phyloP scores from a whole-genome alignment of 2,329 filamentous ascomycete genomes.

The Stagonosporopsis cucurbitacearum region DNA sequence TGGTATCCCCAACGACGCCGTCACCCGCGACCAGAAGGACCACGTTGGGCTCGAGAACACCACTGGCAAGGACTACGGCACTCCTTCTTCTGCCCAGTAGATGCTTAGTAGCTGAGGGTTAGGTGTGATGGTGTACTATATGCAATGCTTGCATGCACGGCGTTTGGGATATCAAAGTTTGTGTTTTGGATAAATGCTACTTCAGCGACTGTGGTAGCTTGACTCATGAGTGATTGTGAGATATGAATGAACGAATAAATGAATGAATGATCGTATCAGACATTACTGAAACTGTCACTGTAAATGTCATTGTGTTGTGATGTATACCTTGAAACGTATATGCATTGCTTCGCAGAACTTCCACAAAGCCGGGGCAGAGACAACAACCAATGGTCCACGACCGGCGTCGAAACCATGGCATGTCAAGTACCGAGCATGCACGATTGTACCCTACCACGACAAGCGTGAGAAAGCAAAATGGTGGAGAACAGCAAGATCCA shows the following conservation, averaged over 20 bases:
- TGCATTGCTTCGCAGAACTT: background rate
- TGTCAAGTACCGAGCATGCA: background rate
- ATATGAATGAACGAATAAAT: constrained; percentile 20
- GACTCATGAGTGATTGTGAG: constrained; percentile 20
- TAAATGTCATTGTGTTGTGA: background rate
- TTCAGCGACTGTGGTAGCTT: constrained; percentile 14
- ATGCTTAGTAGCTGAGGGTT: background rate
- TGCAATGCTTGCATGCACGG: constrained; percentile 17
- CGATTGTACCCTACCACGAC: background rate
- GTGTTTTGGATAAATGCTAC: background rate
- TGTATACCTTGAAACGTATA: background rate
- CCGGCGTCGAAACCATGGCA: background rate
- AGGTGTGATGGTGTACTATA: constrained; percentile 1
- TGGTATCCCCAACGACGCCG: constrained; percentile 66
- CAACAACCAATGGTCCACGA: background rate
- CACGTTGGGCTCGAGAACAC: constrained; percentile 52
- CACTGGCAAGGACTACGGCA: constrained; percentile 26
- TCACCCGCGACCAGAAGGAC: constrained; percentile 55
- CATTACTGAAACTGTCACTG: background rate
- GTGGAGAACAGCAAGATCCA: background rate
- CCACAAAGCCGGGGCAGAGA: background rate
- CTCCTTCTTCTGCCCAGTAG: constrained; percentile 8
- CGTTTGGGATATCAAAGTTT: constrained; percentile 15
- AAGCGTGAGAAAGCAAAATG: background rate
- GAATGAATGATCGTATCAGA: constrained; percentile 6